These are phyloP conservation scores for Dryadomyces quercus-mongolicae DNA, from an alignment of 2,329 filamentous ascomycete species.

Conservation along the genomic window DNA sequence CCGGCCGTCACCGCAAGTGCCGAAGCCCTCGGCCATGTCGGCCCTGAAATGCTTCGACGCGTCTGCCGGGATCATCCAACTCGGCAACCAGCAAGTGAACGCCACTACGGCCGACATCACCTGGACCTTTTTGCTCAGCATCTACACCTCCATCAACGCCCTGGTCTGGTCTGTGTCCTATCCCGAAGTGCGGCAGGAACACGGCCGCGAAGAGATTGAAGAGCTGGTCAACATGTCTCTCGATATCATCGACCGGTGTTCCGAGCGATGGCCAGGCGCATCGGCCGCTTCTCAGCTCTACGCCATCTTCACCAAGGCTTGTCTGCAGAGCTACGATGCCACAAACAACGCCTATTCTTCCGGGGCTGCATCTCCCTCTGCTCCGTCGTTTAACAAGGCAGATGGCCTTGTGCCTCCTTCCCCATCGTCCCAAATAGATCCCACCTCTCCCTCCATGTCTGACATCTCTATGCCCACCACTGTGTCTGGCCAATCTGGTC, in stretches of 20 bases:
- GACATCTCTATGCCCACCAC: slow-evolving; percentile 21
- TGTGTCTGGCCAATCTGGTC: slow-evolving; percentile 12
- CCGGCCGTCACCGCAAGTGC: slow-evolving; percentile 83
- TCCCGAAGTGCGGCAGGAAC: slow-evolving; percentile 61
- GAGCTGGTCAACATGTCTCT: slow-evolving; percentile 62
- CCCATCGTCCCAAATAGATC: slow-evolving; percentile 34
- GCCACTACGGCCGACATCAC: slow-evolving; percentile 70
- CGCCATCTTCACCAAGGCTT: slow-evolving; percentile 71
- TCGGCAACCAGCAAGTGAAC: slow-evolving; percentile 70
- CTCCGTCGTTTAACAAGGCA: background rate
- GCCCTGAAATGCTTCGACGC: slow-evolving; percentile 76
- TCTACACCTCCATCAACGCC: slow-evolving; percentile 88
- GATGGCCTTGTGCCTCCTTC: slow-evolving; percentile 24
- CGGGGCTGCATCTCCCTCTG: background rate
- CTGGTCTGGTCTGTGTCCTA: slow-evolving; percentile 89
- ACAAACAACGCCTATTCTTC: slow-evolving; percentile 27
- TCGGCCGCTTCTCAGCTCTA: slow-evolving; percentile 77
- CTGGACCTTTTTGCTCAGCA: slow-evolving; percentile 81
- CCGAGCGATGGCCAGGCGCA: slow-evolving; percentile 85
- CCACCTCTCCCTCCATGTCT: slow-evolving; percentile 32
- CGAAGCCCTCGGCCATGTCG: slow-evolving; percentile 67
- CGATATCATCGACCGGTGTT: slow-evolving; percentile 67
- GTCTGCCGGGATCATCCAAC: slow-evolving; percentile 67
- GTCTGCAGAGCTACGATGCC: slow-evolving; percentile 74
- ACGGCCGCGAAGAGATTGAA: slow-evolving; percentile 65